phyloP scores from a whole-genome alignment of 129 eudicot species.

The Apium graveolens region DNA sequence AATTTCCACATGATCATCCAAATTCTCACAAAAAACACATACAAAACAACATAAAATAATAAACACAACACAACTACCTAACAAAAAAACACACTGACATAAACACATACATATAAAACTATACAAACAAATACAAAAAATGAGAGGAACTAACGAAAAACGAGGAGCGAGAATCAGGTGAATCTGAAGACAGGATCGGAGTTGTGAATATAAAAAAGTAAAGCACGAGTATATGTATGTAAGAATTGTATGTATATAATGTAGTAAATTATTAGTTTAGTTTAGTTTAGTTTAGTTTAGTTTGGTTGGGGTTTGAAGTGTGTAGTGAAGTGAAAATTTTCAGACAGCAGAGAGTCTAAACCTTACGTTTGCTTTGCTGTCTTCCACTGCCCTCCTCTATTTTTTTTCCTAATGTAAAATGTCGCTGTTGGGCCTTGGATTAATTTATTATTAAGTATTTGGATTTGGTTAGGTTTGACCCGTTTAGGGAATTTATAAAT shows the following conservation, averaged over 20 bases:
- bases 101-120: background rate
- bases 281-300: background rate
- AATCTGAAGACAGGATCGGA: background rate
- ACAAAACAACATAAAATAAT: too few species aligned
- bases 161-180: constrained; percentile 1
- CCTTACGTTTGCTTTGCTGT: constrained; percentile 6
- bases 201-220: background rate
- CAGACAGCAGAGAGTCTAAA: background rate
- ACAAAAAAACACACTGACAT: background rate
- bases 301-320: background rate
- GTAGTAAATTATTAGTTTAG: too few species aligned
- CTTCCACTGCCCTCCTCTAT: background rate
- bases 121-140: background rate
- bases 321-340: background rate
- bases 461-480: too few species aligned
- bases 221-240: too few species aligned
- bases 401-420: background rate
- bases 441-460: too few species aligned
- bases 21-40: background rate
- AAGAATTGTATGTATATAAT: too few species aligned
- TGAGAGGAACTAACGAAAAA: background rate
- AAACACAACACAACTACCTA: background rate
- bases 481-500: too few species aligned
- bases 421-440: background rate
- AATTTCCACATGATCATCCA: background rate